Percentiles rank a stretch among this genome's conserved stretches.
Conservation (phyloP, 2,329 filamentous ascomycete genomes). For the Drechslerella coelobrocha region DNA sequence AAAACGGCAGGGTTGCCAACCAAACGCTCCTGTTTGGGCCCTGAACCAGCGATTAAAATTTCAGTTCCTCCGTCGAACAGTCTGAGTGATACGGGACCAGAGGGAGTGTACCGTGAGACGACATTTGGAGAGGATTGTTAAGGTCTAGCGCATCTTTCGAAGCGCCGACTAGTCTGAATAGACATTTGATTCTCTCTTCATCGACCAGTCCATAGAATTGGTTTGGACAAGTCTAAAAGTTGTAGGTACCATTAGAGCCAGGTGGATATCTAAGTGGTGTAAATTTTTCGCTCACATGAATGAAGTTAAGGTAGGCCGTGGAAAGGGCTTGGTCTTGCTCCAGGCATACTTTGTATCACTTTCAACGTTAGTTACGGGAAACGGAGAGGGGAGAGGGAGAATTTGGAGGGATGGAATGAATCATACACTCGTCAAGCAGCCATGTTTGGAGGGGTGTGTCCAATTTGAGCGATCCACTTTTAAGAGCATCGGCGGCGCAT, state of each 20-base stretch:
- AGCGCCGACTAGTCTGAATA: conserved; percentile 52
- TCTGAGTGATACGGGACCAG: neutral
- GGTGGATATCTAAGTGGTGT: conserved; percentile 41
- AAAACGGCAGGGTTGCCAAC: neutral
- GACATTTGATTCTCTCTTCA: conserved; percentile 32
- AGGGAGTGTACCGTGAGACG: neutral
- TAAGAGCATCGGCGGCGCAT: conserved; percentile 63
- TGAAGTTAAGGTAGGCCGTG: conserved; percentile 66
- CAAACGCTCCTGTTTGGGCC: neutral
- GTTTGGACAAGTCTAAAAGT: conserved; percentile 18
- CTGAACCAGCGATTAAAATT: neutral
- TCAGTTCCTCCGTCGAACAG: no score
- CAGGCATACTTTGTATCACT: conserved; percentile 59
- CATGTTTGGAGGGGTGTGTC: conserved; percentile 66
- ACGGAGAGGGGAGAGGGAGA: neutral
- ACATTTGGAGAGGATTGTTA: conserved; percentile 12
- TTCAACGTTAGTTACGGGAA: conserved; percentile 12
- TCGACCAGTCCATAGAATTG: conserved; percentile 22
- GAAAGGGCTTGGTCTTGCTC: conserved; percentile 67
- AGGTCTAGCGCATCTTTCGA: conserved; percentile 50
- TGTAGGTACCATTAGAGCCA: conserved; percentile 27
- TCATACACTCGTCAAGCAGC: conserved; percentile 65
- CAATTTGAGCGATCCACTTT: conserved; percentile 66
- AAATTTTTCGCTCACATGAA: conserved; percentile 57
- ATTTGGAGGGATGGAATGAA: conserved; percentile 52